These are phyloP conservation scores for Penicillium nucicola DNA, from an alignment of 495 filamentous ascomycete genomes.

Conservation along the genomic window DNA sequence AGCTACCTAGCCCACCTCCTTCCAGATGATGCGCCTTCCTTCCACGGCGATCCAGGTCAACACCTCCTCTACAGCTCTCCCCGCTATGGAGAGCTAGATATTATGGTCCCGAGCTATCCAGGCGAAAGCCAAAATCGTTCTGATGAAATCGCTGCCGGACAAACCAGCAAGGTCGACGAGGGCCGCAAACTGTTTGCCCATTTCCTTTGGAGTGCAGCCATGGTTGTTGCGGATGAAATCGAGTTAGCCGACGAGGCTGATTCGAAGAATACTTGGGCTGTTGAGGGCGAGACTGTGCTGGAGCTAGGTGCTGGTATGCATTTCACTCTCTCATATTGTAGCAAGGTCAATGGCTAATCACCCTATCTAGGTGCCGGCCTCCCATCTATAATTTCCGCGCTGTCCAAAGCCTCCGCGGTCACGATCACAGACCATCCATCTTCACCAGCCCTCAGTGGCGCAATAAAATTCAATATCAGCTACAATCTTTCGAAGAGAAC, in stretches of 20 bases:
- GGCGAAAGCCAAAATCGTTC: conserved; percentile 17
- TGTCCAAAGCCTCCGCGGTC: conserved; percentile 62
- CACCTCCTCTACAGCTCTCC: conserved; percentile 65
- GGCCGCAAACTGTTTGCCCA: conserved; percentile 71
- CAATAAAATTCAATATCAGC: conserved; percentile 59
- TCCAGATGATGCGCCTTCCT: conserved; percentile 67
- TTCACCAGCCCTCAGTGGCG: conserved; percentile 55
- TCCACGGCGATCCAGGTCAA: too few relatives aligned
- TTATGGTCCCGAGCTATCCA: conserved; percentile 42
- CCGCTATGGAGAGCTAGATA: conserved; percentile 51
- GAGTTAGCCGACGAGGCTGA: conserved; percentile 37
- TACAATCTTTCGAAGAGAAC: too few relatives aligned
- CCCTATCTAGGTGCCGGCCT: conserved; percentile 64
- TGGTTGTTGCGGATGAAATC: conserved; percentile 68
- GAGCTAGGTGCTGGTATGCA: conserved; percentile 61
- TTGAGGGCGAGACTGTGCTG: conserved; percentile 32
- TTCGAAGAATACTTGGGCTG: neutral
- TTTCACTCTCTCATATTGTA: too few relatives aligned
- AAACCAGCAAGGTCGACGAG: conserved; percentile 39
- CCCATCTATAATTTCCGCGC: conserved; percentile 62
- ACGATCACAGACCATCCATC: conserved; percentile 78
- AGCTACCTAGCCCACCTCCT: conserved; percentile 68
- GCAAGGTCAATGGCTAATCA: too few relatives aligned
- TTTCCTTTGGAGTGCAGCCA: conserved; percentile 81
- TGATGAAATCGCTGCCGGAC: conserved; percentile 16